phyloP scores from a whole-genome alignment of 2,329 filamentous ascomycete genomes.

The Alternaria incomplexa region DNA sequence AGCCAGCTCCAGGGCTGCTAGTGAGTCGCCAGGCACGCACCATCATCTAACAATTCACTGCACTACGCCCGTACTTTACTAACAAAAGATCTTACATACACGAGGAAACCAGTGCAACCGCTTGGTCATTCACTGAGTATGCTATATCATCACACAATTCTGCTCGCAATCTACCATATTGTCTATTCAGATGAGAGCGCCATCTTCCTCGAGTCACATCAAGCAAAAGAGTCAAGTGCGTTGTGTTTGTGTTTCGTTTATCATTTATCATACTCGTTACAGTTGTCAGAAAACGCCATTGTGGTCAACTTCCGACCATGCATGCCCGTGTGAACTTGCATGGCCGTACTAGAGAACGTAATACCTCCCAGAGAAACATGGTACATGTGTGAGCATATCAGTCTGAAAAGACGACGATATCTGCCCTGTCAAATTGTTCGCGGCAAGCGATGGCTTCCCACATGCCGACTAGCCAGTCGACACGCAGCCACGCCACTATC shows the following conservation, averaged over 20 bases:
- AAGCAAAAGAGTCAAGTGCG: not conserved
- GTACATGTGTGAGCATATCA: slow-evolving; percentile 29
- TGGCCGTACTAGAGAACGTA: slow-evolving; percentile 10
- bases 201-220: not conserved
- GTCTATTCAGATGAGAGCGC: not conserved
- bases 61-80: not conserved
- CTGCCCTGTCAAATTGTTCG: slow-evolving; percentile 15
- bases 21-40: too few species aligned
- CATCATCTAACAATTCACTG: too few species aligned
- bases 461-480: slow-evolving; percentile 32
- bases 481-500: slow-evolving; percentile 17
- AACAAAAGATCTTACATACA: not conserved
- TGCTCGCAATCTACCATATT: not conserved
- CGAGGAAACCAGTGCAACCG: not conserved
- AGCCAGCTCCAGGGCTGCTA: not conserved
- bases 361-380: slow-evolving; percentile 24
- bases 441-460: slow-evolving; percentile 24
- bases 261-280: slow-evolving; percentile 26
- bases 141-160: not conserved
- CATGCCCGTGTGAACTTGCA: slow-evolving; percentile 22
- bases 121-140: not conserved
- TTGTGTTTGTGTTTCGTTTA: slow-evolving; percentile 10
- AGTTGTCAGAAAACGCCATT: slow-evolving; percentile 17
- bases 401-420: slow-evolving; percentile 16
- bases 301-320: slow-evolving; percentile 15